Percentiles rank a stretch among this genome's conserved stretches.
These are phyloP conservation scores for Acidomyces sp. DNA, from an alignment of 495 filamentous ascomycete species.

Conservation along the genomic window DNA sequence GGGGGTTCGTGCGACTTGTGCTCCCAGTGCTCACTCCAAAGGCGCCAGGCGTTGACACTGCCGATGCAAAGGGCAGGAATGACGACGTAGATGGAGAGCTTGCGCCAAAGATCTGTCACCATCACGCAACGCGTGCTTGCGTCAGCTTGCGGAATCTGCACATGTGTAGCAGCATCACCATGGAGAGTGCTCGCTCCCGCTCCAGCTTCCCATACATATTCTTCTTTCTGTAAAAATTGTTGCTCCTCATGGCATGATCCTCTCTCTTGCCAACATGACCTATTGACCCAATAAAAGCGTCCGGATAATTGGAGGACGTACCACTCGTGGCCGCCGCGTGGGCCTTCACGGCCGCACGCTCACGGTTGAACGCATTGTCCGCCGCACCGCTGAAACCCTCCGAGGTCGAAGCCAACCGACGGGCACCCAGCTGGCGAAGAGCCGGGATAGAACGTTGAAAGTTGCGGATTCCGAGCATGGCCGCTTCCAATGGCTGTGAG, in stretches of 20 bases:
- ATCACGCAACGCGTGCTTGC: no score
- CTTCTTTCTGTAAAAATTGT: no score
- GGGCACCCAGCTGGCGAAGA: slow-evolving; percentile 3
- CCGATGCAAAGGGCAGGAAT: slow-evolving; percentile 58
- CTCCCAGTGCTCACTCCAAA: slow-evolving; percentile 93
- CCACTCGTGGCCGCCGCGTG: slow-evolving; percentile 71
- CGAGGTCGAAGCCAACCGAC: neutral
- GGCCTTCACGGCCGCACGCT: slow-evolving; percentile 70
- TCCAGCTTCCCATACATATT: no score
- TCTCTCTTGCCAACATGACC: no score
- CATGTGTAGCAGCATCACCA: no score
- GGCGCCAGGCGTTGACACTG: slow-evolving; percentile 65
- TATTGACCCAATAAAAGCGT: no score
- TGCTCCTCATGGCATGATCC: no score
- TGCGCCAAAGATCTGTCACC: slow-evolving; percentile 74
- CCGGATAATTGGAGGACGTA: slow-evolving; percentile 29
- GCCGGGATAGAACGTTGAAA: slow-evolving; percentile 8
- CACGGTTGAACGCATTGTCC: slow-evolving; percentile 80
- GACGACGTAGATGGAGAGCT: slow-evolving; percentile 70
- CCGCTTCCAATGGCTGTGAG: no score
- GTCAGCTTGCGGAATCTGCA: no score
- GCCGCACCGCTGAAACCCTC: slow-evolving; percentile 13
- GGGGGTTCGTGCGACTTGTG: slow-evolving; percentile 78
- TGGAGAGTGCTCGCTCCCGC: no score
- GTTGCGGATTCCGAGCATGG: slow-evolving; percentile 15